A percentile compares a stretch with the other conserved stretches of the same genome.
Evolutionary conservation across 345 rosid species (phyloP).

Genomic region (Pistacia atlantica): DNA sequence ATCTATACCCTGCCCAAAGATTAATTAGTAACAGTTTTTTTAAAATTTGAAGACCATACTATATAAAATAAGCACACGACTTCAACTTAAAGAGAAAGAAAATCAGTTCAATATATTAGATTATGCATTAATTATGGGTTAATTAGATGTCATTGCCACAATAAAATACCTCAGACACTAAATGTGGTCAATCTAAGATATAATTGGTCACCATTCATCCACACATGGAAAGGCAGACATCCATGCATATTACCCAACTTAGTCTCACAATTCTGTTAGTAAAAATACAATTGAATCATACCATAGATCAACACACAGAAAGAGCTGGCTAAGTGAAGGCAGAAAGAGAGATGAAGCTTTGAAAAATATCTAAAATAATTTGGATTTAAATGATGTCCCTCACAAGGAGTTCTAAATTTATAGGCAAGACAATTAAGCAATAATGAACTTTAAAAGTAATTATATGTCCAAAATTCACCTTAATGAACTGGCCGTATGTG

Average conservation of each 20-base stretch:
- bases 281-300: not conserved
- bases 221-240: too few species aligned
- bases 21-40: not conserved
- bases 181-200: not conserved
- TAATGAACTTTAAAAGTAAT: slow-evolving; percentile 8
- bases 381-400: not conserved
- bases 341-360: not conserved
- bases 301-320: too few species aligned
- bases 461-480: slow-evolving; percentile 54
- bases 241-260: not conserved
- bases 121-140: too few species aligned
- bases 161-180: not conserved
- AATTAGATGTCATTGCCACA: too few species aligned
- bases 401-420: not conserved
- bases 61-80: not conserved
- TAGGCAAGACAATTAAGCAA: not conserved
- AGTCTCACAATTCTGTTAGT: not conserved
- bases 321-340: too few species aligned
- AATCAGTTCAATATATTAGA: not conserved
- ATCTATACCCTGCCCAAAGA: not conserved
- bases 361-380: not conserved
- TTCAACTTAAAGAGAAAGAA: not conserved
- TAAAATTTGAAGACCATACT: not conserved
- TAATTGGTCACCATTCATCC: not conserved
- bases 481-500: slow-evolving; percentile 95